Conservation (phyloP, 306 rosid genomes). For the Vigna angularis region DNA sequence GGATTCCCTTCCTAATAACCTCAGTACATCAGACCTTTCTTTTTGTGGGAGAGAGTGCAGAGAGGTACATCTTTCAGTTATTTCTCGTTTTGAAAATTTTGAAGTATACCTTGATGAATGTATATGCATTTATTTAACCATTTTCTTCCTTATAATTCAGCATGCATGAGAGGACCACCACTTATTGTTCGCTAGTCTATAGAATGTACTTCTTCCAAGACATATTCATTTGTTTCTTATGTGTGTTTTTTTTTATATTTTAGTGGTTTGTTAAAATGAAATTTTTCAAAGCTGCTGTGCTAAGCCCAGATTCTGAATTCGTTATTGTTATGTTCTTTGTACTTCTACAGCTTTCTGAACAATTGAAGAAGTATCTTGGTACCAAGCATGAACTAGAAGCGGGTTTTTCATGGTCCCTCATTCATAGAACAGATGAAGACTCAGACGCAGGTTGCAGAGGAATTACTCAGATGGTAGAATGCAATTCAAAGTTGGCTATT, state of each 20-base stretch:
- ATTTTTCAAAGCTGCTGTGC: neutral
- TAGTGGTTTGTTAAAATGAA: neutral
- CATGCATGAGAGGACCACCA: slow-evolving; percentile 1
- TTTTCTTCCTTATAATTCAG: slow-evolving; percentile 13
- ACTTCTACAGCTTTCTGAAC: slow-evolving; percentile 78
- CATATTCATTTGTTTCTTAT: slow-evolving; percentile 3
- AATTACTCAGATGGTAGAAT: slow-evolving; percentile 73
- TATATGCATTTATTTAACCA: slow-evolving; percentile 43
- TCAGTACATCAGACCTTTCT: slow-evolving; percentile 43
- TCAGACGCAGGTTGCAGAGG: slow-evolving; percentile 70
- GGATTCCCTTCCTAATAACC: slow-evolving; percentile 51
- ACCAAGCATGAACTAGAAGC: slow-evolving; percentile 90
- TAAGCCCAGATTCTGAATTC: slow-evolving; percentile 18
- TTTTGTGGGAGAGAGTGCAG: slow-evolving; percentile 89
- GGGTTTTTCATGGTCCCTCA: slow-evolving; percentile 92
- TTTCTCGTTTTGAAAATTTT: neutral
- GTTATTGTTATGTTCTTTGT: slow-evolving; percentile 18
- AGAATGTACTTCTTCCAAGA: slow-evolving; percentile 27
- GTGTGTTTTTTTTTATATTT: neutral
- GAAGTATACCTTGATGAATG: slow-evolving; percentile 24
- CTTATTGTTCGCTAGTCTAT: slow-evolving; percentile 56
- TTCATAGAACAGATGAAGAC: slow-evolving; percentile 79
- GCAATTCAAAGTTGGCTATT: slow-evolving; percentile 96
- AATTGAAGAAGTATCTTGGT: slow-evolving; percentile 87
- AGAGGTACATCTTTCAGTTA: slow-evolving; percentile 66